These are phyloP conservation scores for Panaeolus papilionaceus DNA, from an alignment of 768 basidiomycete genomes.

Conservation along the genomic window DNA sequence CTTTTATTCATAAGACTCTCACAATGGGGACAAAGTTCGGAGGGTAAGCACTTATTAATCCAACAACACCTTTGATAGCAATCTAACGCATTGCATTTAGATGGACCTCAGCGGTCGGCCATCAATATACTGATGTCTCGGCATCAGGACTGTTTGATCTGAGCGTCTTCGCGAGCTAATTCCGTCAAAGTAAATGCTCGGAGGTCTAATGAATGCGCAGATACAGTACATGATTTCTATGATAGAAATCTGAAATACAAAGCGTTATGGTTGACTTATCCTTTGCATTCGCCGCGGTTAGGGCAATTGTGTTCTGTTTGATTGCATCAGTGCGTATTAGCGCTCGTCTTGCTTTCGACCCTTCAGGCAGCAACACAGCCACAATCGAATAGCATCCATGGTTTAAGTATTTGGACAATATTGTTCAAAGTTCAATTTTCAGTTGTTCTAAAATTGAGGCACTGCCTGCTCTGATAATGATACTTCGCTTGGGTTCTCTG, in stretches of 20 bases:
- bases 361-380: no score
- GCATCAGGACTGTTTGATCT: conserved; percentile 35
- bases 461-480: neutral
- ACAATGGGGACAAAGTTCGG: conserved; percentile 27
- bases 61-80: neutral
- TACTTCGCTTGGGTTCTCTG: neutral
- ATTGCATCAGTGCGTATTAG: neutral
- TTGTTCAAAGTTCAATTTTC: neutral
- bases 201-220: no score
- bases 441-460: neutral
- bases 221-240: no score
- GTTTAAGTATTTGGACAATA: no score
- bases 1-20: conserved; percentile 19
- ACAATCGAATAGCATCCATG: no score
- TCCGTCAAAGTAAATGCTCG: no score
- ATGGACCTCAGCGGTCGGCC: conserved; percentile 33
- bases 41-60: neutral
- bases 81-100: neutral
- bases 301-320: neutral
- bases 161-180: conserved; percentile 21
- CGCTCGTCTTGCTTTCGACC: neutral
- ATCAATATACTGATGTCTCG: conserved; percentile 35
- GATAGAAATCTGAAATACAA: no score
- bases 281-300: no score
- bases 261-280: no score